These are phyloP conservation scores for Leccinum pellstonianum DNA, from an alignment of 768 basidiomycete genomes.

Conservation along the genomic window DNA sequence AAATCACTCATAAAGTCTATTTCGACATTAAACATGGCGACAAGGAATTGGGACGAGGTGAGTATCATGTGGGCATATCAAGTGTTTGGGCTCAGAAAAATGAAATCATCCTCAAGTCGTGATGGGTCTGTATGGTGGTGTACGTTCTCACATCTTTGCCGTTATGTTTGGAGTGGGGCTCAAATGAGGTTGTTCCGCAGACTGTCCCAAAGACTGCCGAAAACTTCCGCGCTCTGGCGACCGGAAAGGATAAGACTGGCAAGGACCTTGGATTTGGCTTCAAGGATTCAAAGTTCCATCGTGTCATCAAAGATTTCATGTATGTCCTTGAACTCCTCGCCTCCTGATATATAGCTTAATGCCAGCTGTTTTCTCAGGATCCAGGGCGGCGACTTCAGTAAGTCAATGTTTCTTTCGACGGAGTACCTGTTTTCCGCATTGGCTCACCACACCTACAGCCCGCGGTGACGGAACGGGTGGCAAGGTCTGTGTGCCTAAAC, in stretches of 20 bases:
- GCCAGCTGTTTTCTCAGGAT: constrained; percentile 53
- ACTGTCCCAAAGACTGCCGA: constrained; percentile 95
- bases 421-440: constrained; percentile 18
- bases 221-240: constrained; percentile 94
- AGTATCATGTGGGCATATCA: constrained; percentile 20
- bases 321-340: constrained; percentile 29
- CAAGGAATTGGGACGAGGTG: constrained; percentile 78
- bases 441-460: constrained; percentile 42
- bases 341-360: not conserved
- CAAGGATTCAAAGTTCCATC: constrained; percentile 96
- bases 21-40: constrained; percentile 96
- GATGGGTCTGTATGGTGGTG: constrained; percentile 89
- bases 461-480: constrained; percentile 88
- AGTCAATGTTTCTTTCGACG: constrained; percentile 32
- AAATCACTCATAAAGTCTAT: constrained; percentile 89
- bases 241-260: constrained; percentile 69
- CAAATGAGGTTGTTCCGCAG: constrained; percentile 35
- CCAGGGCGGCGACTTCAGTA: constrained; percentile 98
- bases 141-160: constrained; percentile 34
- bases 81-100: constrained; percentile 7
- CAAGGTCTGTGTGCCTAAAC: constrained; percentile 51
- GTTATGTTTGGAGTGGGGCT: not conserved
- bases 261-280: constrained; percentile 81
- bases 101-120: constrained; percentile 48
- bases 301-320: constrained; percentile 95